phyloP scores from a whole-genome alignment of 129 eudicot species.

The Chrysanthemum seticuspe region DNA sequence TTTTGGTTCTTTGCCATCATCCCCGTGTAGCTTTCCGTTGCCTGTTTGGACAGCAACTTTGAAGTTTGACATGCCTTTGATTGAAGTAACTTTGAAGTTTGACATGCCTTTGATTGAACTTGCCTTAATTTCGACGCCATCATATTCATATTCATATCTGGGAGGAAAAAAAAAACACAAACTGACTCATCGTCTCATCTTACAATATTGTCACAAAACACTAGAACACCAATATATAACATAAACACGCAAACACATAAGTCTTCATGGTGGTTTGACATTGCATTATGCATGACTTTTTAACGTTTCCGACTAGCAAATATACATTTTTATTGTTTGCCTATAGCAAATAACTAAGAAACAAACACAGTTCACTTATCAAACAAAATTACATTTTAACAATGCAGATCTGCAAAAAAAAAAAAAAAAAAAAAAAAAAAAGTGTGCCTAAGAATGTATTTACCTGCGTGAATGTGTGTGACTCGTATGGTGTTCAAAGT shows the following conservation, averaged over 20 bases:
- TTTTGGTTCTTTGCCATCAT: slow-evolving; percentile 30
- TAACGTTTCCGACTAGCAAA: no score
- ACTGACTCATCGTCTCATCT: not conserved
- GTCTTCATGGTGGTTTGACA: no score
- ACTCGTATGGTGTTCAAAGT: no score
- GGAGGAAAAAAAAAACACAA: not conserved
- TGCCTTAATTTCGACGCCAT: slow-evolving; percentile 1
- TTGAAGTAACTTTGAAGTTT: not conserved
- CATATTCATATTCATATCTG: not conserved
- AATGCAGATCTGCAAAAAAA: no score
- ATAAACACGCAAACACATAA: not conserved
- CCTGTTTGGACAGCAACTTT: not conserved
- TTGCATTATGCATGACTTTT: no score
- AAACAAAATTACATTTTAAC: no score
- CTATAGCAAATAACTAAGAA: no score
- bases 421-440: no score
- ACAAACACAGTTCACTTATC: no score
- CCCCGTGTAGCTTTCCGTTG: slow-evolving; percentile 18
- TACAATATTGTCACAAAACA: not conserved
- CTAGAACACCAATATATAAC: not conserved
- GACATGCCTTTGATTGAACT: not conserved
- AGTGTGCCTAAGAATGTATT: no score
- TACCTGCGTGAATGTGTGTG: no score
- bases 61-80: not conserved
- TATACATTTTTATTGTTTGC: no score